Evolutionary conservation across 805 yeast species (phyloP).

Genomic region (Hanseniaspora thailandica): DNA sequence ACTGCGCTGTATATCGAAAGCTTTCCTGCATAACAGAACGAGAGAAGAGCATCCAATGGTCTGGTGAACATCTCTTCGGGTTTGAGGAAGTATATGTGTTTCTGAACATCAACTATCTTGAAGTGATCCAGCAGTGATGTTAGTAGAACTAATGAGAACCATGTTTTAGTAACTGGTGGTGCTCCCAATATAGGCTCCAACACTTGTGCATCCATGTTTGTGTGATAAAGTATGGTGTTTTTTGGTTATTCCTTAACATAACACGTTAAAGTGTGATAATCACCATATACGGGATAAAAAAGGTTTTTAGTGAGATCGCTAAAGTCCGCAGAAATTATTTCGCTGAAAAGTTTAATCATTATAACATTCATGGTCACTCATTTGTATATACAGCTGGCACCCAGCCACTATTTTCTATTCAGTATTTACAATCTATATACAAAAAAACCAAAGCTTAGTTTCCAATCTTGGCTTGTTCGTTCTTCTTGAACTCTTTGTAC

Average conservation of each 20-base stretch:
- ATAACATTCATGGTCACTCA: too few species aligned
- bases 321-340: too few species aligned
- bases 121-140: neutral
- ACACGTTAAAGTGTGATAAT: too few species aligned
- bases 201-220: neutral
- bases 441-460: neutral
- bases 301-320: too few species aligned
- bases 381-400: neutral
- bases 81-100: neutral
- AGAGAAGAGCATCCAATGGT: neutral
- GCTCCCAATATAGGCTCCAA: constrained; percentile 1
- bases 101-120: neutral
- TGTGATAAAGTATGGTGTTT: too few species aligned
- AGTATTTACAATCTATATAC: neutral
- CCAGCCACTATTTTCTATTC: neutral
- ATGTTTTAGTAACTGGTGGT: constrained; percentile 11
- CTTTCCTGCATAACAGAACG: constrained; percentile 3
- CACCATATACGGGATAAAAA: too few species aligned
- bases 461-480: constrained; percentile 16
- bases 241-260: neutral
- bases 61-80: neutral
- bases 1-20: neutral
- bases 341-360: too few species aligned
- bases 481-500: constrained; percentile 25
- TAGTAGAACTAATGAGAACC: neutral